Base-by-base conservation (phyloP, 352 stramenopile species). In the Globisporangium apiculatum region DNA sequence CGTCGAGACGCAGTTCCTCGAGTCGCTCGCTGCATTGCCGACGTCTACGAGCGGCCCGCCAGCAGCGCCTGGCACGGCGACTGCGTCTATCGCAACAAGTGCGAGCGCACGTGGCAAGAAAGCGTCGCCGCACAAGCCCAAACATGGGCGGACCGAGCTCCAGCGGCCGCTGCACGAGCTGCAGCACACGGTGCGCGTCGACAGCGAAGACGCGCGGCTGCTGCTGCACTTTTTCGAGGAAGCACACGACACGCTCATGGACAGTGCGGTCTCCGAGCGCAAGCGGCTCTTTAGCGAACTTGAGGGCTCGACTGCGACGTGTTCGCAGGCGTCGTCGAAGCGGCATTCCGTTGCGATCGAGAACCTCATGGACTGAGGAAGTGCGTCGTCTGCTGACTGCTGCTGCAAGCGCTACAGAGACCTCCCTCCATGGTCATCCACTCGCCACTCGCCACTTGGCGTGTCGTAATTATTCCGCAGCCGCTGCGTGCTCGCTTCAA, bases 211-310 rank as follows among this genome's bases (percentile, higher is more conserved):
- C 56, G 83, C 80, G 24, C 78, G 81, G 48, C 67, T 94, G 31
- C 58, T 94, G 31, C 58, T 94, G 48, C 74, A 94, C 53, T 94
- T 93, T 66, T 89, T 84, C 50, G 73, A 73, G 6, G 77, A 75
- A 42, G 80, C 77, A 11, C 61, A 90, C 45, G 52, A 59, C 18
- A 51, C 51, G 37, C 35, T 40, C 9, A 17, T 9, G 8, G 53
- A 59, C 31, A 48, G 40, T 15, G 4, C 49, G 31, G n/a, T 35
- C 35, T 52, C 45, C 24, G 49, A 62, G 41, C 87, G 84, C 72
- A 90, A 88, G 66, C 75, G 80, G 10, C 69, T 71, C 18, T 72
- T 86, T 12, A 75, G 65, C 38, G 65, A 75, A 8, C 14, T 77
- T 12, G 45, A 36, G 40, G 24, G 24, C 24, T 31, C 42, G 42